Evolutionary conservation across 495 filamentous ascomycete genomes (phyloP).

Genomic region (Penicillium parvum): DNA sequence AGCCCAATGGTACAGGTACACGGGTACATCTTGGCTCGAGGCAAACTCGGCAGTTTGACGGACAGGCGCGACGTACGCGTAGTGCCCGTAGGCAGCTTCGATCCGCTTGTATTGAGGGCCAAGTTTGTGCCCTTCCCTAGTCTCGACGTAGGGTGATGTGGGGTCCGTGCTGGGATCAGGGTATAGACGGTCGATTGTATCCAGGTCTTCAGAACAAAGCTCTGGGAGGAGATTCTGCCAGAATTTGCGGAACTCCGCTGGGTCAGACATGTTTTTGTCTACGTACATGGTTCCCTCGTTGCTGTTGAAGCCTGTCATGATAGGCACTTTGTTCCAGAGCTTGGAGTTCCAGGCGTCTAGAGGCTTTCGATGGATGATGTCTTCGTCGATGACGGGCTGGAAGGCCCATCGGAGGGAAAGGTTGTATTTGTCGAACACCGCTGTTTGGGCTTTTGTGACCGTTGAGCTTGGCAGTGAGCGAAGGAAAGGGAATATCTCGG

Average conservation of each 20-base stretch:
- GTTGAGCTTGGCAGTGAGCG: slow-evolving; percentile 42
- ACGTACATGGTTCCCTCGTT: slow-evolving; percentile 63
- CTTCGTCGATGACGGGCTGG: slow-evolving; percentile 60
- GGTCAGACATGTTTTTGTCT: slow-evolving; percentile 37
- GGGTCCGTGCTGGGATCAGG: slow-evolving; percentile 46
- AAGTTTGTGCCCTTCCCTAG: slow-evolving; percentile 28
- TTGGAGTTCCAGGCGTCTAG: slow-evolving; percentile 51
- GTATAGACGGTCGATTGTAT: slow-evolving; percentile 50
- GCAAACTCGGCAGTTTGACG: slow-evolving; percentile 55
- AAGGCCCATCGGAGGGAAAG: slow-evolving; percentile 60
- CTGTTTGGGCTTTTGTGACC: slow-evolving; percentile 46
- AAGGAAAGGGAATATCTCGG: slow-evolving; percentile 47
- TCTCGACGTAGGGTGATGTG: slow-evolving; percentile 36
- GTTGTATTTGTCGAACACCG: slow-evolving; percentile 51
- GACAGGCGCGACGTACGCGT: slow-evolving; percentile 63
- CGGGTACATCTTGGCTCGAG: slow-evolving; percentile 32
- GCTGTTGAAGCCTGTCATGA: slow-evolving; percentile 61
- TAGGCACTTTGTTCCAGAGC: slow-evolving; percentile 52
- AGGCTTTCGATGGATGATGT: slow-evolving; percentile 53
- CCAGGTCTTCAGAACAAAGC: slow-evolving; percentile 41
- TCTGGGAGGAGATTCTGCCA: slow-evolving; percentile 53
- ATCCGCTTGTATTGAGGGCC: slow-evolving; percentile 56
- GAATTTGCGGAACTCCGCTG: slow-evolving; percentile 49
- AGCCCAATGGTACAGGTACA: slow-evolving; percentile 59
- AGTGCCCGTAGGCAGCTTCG: slow-evolving; percentile 61